These are phyloP conservation scores for Leishmania braziliensis DNA, from an alignment of 208 protist genomes.

Conservation along the genomic window DNA sequence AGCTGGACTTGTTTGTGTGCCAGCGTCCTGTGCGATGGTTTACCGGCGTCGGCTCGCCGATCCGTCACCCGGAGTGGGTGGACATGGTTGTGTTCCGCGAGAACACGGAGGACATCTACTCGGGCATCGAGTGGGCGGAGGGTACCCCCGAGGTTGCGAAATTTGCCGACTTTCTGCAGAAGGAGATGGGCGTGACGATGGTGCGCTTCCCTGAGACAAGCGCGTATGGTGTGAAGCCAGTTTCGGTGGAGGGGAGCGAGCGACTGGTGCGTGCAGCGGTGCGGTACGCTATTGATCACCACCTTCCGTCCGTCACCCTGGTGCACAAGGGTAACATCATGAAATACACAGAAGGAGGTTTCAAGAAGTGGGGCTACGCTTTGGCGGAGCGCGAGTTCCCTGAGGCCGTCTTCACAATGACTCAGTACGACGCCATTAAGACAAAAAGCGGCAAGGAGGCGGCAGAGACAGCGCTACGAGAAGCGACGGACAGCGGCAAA, in stretches of 20 bases:
- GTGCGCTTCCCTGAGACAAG: slow-evolving; percentile 47
- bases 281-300: slow-evolving; percentile 46
- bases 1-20: slow-evolving; percentile 57
- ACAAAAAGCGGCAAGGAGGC: slow-evolving; percentile 39
- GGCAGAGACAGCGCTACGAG: slow-evolving; percentile 31
- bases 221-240: slow-evolving; percentile 52
- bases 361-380: slow-evolving; percentile 54
- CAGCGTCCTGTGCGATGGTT: slow-evolving; percentile 56
- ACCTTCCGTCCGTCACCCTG: slow-evolving; percentile 48
- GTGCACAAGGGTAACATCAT: slow-evolving; percentile 74
- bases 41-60: slow-evolving; percentile 40
- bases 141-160: slow-evolving; percentile 42
- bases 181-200: slow-evolving; percentile 42
- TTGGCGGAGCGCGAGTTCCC: slow-evolving; percentile 46
- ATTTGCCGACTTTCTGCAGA: slow-evolving; percentile 33
- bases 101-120: slow-evolving; percentile 68
- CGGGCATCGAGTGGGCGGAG: slow-evolving; percentile 49
- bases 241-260: slow-evolving; percentile 52
- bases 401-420: slow-evolving; percentile 34
- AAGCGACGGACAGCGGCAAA: slow-evolving; percentile 39
- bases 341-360: slow-evolving; percentile 61
- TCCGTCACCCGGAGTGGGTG: slow-evolving; percentile 50
- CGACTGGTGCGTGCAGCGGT: slow-evolving; percentile 52
- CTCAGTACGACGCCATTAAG: slow-evolving; percentile 40
- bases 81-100: slow-evolving; percentile 66